Base-by-base conservation (phyloP, 1,139 yeast genomes). In the Diutina rugosa region DNA sequence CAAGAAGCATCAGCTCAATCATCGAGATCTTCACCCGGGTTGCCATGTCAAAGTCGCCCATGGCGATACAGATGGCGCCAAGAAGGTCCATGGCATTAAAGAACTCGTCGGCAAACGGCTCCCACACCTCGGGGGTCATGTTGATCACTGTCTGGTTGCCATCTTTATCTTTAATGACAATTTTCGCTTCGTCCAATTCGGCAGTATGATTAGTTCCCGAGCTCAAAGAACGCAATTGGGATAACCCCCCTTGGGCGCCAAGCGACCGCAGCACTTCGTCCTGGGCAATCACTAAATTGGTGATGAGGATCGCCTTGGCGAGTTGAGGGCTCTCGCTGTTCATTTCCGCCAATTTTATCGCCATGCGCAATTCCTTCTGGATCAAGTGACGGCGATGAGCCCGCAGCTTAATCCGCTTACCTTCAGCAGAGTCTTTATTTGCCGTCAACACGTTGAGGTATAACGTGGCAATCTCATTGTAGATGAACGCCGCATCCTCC, bases 31-130 rank as follows among this genome's bases (percentile, higher is more conserved):
- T 86, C 52, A 87, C 77, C 57, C 80, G 74, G 28, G 84, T 71
- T 0, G 95, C 91, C 58, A 80, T 72, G 28, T 79, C 73, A 56
- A 83, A 71, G 64, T 87, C 91, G 9, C 90, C 90, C 6, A 83
- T 75, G 1, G 87, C 76, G 21, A 87, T 68, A 61, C 88, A 84
- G 46, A 84, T 74, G 1, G 90, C 89, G 8, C 85, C 80, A 59
- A 83, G 77, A 58, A 87, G 65, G 62, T 87, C 93, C 71, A 90
- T 75, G 2, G 88, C 86, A 58, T 82, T 82, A 69, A 88, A 85
- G 60, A 84, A 78, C 65, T 88, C 96, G 60, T 85, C 90, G 44
- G 84, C 72, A 63, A 85, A 87, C 2, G 91, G 90, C 60, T 78
- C 45, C 38, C 45, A 55, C 52, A 44, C 30, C 26, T 55, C 51